A percentile compares a stretch with the other conserved stretches of the same genome.
These are phyloP conservation scores for Tranzscheliella williamsii DNA, from an alignment of 1,284 basidiomycete species.

Conservation along the genomic window DNA sequence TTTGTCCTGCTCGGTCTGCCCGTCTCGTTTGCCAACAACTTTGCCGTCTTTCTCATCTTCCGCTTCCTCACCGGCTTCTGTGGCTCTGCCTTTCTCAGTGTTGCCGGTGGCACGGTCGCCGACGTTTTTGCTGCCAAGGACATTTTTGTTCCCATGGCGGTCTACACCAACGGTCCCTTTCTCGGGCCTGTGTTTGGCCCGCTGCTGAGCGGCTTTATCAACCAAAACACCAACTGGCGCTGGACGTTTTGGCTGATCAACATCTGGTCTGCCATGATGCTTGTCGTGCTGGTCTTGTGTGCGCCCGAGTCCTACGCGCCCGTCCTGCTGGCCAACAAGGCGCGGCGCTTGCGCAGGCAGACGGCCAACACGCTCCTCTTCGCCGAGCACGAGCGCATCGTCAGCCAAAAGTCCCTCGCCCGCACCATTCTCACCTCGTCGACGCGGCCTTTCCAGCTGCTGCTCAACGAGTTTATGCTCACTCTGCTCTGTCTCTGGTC, in stretches of 20 bases:
- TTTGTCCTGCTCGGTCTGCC: constrained; percentile 41
- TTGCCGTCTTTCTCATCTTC: constrained; percentile 53
- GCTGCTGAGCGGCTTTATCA: constrained; percentile 50
- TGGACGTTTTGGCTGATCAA: constrained; percentile 58
- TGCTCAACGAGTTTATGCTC: constrained; percentile 20
- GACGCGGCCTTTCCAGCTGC: constrained; percentile 19
- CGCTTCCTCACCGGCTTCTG: constrained; percentile 56
- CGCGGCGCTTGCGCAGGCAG: constrained; percentile 52
- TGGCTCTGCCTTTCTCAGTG: constrained; percentile 54
- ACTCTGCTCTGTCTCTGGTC: constrained; percentile 30
- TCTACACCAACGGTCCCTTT: constrained; percentile 59
- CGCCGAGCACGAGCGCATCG: constrained; percentile 11
- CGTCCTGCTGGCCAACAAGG: constrained; percentile 49
- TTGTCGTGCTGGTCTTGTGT: constrained; percentile 53
- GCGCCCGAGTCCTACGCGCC: constrained; percentile 59
- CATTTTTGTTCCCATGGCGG: constrained; percentile 56
- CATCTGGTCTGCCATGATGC: constrained; percentile 49
- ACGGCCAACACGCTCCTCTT: constrained; percentile 50
- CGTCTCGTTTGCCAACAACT: constrained; percentile 54
- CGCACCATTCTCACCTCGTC: constrained; percentile 16
- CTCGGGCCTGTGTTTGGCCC: constrained; percentile 48
- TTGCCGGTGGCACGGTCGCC: constrained; percentile 43
- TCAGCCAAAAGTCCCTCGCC: constrained; percentile 15
- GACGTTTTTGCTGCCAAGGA: constrained; percentile 54
- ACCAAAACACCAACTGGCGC: constrained; percentile 55